A percentile compares a stretch with the other conserved stretches of the same genome.
These are phyloP conservation scores for Calonectria crousiana DNA, from an alignment of 2,329 filamentous ascomycete genomes.

Conservation along the genomic window DNA sequence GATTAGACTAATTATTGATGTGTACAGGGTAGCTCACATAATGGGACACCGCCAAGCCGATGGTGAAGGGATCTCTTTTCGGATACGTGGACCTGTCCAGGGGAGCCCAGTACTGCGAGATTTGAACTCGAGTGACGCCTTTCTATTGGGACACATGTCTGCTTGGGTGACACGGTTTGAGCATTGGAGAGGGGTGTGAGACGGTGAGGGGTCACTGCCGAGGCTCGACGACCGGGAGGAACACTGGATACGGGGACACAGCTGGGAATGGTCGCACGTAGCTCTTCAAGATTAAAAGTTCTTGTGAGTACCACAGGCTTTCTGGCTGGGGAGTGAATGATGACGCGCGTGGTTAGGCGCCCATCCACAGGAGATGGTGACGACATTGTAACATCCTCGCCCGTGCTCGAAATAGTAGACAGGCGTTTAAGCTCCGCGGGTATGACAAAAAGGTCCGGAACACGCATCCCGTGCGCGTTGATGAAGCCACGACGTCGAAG, in stretches of 20 bases:
- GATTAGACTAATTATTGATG: background rate
- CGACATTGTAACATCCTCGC: slow-evolving; percentile 15
- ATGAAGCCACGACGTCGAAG: slow-evolving; percentile 37
- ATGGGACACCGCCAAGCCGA: slow-evolving; percentile 30
- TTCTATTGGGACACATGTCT: background rate
- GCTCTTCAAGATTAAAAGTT: slow-evolving; percentile 62
- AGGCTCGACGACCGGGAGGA: slow-evolving; percentile 28
- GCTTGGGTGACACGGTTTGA: slow-evolving; percentile 27
- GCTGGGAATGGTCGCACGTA: slow-evolving; percentile 60
- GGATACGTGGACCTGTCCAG: background rate
- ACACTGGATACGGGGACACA: slow-evolving; percentile 36
- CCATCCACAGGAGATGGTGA: slow-evolving; percentile 32
- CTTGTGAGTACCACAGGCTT: slow-evolving; percentile 63
- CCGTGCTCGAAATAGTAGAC: slow-evolving; percentile 25
- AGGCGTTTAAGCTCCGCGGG: slow-evolving; percentile 41
- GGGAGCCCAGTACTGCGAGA: background rate
- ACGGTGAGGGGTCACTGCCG: slow-evolving; percentile 27
- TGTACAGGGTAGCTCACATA: slow-evolving; percentile 41
- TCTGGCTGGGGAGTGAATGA: slow-evolving; percentile 50
- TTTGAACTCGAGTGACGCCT: slow-evolving; percentile 34
- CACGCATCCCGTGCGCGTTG: slow-evolving; percentile 27
- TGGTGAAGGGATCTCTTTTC: slow-evolving; percentile 31
- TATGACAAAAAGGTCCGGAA: slow-evolving; percentile 42
- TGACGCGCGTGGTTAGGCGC: slow-evolving; percentile 43
- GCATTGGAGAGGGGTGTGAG: background rate